These are phyloP conservation scores for Kondoa subrosea DNA, from an alignment of 768 basidiomycete genomes.

Conservation along the genomic window DNA sequence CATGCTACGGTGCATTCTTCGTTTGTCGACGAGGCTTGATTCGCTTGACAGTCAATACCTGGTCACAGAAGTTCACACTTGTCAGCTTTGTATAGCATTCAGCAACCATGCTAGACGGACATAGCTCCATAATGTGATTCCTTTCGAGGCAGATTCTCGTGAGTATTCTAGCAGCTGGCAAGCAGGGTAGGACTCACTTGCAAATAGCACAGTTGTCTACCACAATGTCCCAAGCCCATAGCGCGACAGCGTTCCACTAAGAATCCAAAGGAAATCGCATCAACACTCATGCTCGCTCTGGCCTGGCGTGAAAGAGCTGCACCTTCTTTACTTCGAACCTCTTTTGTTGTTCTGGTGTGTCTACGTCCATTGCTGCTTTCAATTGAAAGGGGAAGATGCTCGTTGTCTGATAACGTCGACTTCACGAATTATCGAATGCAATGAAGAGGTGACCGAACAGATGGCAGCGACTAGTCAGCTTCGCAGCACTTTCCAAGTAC, in stretches of 20 bases:
- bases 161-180: not conserved
- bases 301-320: conserved; percentile 12
- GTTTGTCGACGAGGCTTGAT: conserved; percentile 88
- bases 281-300: not conserved
- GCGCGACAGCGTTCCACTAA: conserved; percentile 95
- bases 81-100: conserved; percentile 1
- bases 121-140: conserved; percentile 99
- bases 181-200: conserved; percentile 34
- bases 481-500: conserved; percentile 10
- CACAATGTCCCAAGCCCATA: conserved; percentile 82
- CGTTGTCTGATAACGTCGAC: not conserved
- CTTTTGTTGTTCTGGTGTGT: conserved; percentile 41
- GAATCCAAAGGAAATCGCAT: not conserved
- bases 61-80: conserved; percentile 6
- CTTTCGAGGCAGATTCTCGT: not conserved
- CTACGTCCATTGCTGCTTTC: conserved; percentile 15
- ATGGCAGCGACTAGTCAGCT: not conserved
- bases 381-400: not conserved
- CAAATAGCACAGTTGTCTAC: conserved; percentile 54
- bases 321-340: conserved; percentile 99
- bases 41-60: conserved; percentile 99
- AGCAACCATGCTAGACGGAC: conserved; percentile 39
- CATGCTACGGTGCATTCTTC: conserved; percentile 97
- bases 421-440: not conserved
- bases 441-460: not conserved